Base-by-base conservation (phyloP, 2,329 filamentous ascomycete species). In the Penicillium rolfsii region DNA sequence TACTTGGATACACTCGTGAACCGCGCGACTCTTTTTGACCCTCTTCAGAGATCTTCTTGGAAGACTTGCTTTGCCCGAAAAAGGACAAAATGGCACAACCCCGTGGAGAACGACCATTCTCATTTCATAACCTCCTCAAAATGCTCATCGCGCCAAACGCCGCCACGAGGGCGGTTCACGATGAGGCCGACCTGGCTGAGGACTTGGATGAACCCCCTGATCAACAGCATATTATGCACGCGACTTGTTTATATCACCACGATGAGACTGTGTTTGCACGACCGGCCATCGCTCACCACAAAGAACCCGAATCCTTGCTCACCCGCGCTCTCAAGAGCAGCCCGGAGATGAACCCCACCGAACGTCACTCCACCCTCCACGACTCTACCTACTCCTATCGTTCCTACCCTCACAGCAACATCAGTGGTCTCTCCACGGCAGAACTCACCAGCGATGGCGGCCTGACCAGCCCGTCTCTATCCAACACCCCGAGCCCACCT, bases 381-480 rank as follows among this genome's bases (percentile, higher is more conserved):
- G 82, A 67, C 79, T 80, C 84, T 11, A 56, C 49, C 74, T 64
- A 77, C 87, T 61, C 94, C 90, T 62, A 88, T 89, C 69, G 68
- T 50, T 74, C 74, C 40, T 77, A 77, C 59, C 72, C 71, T 19
- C 89, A 88, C 74, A 96, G 91, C 81, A 94, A 89, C 72, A 81
- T 87, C 67, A 97, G 93, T 78, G 79, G 89, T 61, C 84, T 91
- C 49, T 97, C 93, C 1, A 96, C 92, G 3, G 91, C 91, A 40
- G 94, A 97, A 66, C 83, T 98, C 59, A 97, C 93, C n/a, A 97
- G 93, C 77, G 95, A 97, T 71, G 95, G 91, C 60, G 93, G 91
- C 61, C 80, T 96, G 61, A 96, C 93, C 19, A 97, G 92, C 71
- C 93, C 94, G 45, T 90, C 91, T n/a, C 84, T 92, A 58, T 91